phyloP scores from a whole-genome alignment of 345 rosid genomes.

The Eucalyptus coolabah region DNA sequence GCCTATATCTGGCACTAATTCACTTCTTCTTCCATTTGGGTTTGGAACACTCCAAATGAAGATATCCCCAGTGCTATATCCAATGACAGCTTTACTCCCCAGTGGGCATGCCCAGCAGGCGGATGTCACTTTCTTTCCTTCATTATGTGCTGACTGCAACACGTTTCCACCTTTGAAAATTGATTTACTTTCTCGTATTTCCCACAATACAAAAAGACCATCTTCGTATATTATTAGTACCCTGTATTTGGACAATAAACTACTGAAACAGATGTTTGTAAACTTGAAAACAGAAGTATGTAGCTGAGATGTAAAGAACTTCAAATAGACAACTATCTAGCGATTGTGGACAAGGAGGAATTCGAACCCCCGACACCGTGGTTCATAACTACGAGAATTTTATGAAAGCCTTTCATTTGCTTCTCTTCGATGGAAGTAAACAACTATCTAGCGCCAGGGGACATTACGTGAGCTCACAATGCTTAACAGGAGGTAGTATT shows the following conservation, averaged over 20 bases:
- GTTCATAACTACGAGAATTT: no score
- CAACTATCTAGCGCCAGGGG: neutral
- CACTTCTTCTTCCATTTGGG: conserved; percentile 16
- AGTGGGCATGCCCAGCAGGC: conserved; percentile 87
- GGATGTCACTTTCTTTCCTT: conserved; percentile 62
- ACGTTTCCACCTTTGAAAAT: conserved; percentile 44
- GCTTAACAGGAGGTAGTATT: neutral
- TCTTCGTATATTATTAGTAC: conserved; percentile 61
- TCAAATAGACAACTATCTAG: neutral
- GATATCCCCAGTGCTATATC: conserved; percentile 79
- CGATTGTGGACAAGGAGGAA: no score
- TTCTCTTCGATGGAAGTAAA: neutral
- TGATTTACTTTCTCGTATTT: conserved; percentile 50
- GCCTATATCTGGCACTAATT: conserved; percentile 18
- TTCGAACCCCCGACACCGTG: no score
- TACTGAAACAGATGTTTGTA: neutral
- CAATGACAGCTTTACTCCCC: conserved; percentile 76
- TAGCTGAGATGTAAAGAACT: neutral
- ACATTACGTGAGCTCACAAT: neutral
- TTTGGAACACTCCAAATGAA: conserved; percentile 53
- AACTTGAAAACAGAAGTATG: neutral
- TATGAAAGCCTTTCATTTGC: no score
- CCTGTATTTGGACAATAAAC: conserved; percentile 19
- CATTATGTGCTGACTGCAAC: conserved; percentile 34
- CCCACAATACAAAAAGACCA: conserved; percentile 72